phyloP scores from a whole-genome alignment of 2,329 filamentous ascomycete genomes.

The Ascomycota sp. region DNA sequence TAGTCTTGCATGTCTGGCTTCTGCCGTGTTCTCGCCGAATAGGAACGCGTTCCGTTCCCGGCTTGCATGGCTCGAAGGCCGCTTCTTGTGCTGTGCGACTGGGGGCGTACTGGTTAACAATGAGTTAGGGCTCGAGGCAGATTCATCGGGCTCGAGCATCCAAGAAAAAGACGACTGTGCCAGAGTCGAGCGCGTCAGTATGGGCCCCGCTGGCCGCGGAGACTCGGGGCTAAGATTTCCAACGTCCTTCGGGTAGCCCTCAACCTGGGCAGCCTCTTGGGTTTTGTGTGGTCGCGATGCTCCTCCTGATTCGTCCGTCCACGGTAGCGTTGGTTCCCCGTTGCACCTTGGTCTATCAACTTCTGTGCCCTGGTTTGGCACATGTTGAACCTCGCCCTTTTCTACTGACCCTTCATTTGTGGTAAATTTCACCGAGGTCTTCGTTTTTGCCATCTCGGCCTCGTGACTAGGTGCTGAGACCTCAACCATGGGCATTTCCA shows the following conservation, averaged over 20 bases:
- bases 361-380: neutral
- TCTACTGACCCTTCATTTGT: neutral
- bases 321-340: neutral
- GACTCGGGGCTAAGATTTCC: slow-evolving; percentile 1
- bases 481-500: slow-evolving; percentile 20
- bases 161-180: slow-evolving; percentile 60
- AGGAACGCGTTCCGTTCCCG: slow-evolving; percentile 38
- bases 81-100: slow-evolving; percentile 17
- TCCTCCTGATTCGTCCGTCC: neutral
- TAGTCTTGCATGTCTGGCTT: slow-evolving; percentile 14
- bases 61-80: slow-evolving; percentile 20
- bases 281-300: neutral
- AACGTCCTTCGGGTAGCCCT: neutral
- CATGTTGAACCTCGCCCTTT: neutral
- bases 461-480: neutral
- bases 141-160: slow-evolving; percentile 46
- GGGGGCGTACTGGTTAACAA: slow-evolving; percentile 10
- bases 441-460: neutral
- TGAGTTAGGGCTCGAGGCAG: slow-evolving; percentile 7
- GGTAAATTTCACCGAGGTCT: neutral
- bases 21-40: slow-evolving; percentile 31
- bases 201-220: slow-evolving; percentile 14
- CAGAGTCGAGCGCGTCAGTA: slow-evolving; percentile 43
- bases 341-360: neutral
- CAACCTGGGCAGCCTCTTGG: neutral